Base-by-base conservation (phyloP, 306 rosid species). In the Cucumis melo region DNA sequence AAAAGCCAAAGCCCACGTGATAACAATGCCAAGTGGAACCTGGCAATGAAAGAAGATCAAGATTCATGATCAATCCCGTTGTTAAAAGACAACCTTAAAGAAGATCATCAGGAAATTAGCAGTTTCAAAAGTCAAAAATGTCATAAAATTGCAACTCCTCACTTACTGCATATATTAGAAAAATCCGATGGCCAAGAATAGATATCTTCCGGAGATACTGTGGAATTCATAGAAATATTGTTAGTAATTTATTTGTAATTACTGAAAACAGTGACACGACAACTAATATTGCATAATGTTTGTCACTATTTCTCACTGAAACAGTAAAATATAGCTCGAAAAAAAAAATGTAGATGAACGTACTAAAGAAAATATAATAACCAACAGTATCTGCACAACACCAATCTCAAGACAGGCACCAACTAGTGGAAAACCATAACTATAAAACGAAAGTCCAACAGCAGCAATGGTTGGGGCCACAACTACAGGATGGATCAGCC, bases 391-490 rank as follows among this genome's bases (percentile, higher is more conserved):
- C 82, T 95, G 99, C 84, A 90, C 85, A 1, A 91, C 96, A 38
- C 99, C 99, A 59, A 95, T 90, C 89, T 95, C 99, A 77, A 95
- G 87, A 84, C 99, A 95, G 76, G 87, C 88, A 78, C 99, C 98
- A 48, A 92, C 93, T 78, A 86, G 77, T 53, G 99, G 97, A 82
- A 95, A 89, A 79, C 99, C 99, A 79, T 92, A 95, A 82, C 93
- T 89, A 81, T 82, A 95, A 84, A 95, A 95, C 21, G 99, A 92
- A 88, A 95, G 96, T 81, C 99, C 99, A 82, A 95, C 98, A 32
- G 99, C 99, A 75, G 99, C 99, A 89, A 95, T 87, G 59, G 99
- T 95, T 50, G 99, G 99, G 78, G 99, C 68, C 82, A 95, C 92
- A 64, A 95, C 96, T 77, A 95, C 99, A 32, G 99, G 99, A 87